Conservation (phyloP, 2,329 filamentous ascomycete genomes). For the Magnaporthales sp. region DNA sequence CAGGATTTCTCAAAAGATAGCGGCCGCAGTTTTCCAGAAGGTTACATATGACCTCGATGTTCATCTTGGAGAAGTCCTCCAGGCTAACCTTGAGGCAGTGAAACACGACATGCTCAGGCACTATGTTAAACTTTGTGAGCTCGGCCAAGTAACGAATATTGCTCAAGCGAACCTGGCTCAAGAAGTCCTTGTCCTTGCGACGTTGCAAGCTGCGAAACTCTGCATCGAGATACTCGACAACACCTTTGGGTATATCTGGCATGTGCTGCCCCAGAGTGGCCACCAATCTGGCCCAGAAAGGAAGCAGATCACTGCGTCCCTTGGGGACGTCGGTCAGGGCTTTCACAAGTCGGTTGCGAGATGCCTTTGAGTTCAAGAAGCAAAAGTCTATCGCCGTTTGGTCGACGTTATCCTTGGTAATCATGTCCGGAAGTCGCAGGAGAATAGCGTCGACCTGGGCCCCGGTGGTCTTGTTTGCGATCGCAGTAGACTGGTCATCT, state of each 20-base stretch:
- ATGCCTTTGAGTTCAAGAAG: slow-evolving; percentile 97
- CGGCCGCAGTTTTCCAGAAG: slow-evolving; percentile 93
- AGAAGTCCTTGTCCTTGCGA: slow-evolving; percentile 94
- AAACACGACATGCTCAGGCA: slow-evolving; percentile 97
- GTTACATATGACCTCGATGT: slow-evolving; percentile 97
- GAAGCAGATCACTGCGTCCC: slow-evolving; percentile 82
- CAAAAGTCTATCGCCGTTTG: slow-evolving; percentile 94
- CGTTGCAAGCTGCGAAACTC: slow-evolving; percentile 95
- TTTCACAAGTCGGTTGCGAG: slow-evolving; percentile 87
- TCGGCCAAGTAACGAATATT: slow-evolving; percentile 98
- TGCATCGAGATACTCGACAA: slow-evolving; percentile 88
- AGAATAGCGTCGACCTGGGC: slow-evolving; percentile 91
- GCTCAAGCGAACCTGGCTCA: slow-evolving; percentile 84
- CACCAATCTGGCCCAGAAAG: slow-evolving; percentile 84
- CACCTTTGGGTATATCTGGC: slow-evolving; percentile 83
- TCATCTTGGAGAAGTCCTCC: slow-evolving; percentile 97
- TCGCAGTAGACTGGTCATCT: slow-evolving; percentile 86
- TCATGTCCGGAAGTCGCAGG: slow-evolving; percentile 80
- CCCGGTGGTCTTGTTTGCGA: slow-evolving; percentile 95
- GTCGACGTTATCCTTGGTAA: slow-evolving; percentile 85
- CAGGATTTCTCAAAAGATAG: slow-evolving; percentile 84
- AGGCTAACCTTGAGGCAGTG: slow-evolving; percentile 96
- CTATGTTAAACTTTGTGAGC: slow-evolving; percentile 94
- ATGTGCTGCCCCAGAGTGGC: slow-evolving; percentile 91
- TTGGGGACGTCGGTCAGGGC: slow-evolving; percentile 91